Evolutionary conservation across 768 basidiomycete species (phyloP).

Genomic region (Pulveroboletus sp.): DNA sequence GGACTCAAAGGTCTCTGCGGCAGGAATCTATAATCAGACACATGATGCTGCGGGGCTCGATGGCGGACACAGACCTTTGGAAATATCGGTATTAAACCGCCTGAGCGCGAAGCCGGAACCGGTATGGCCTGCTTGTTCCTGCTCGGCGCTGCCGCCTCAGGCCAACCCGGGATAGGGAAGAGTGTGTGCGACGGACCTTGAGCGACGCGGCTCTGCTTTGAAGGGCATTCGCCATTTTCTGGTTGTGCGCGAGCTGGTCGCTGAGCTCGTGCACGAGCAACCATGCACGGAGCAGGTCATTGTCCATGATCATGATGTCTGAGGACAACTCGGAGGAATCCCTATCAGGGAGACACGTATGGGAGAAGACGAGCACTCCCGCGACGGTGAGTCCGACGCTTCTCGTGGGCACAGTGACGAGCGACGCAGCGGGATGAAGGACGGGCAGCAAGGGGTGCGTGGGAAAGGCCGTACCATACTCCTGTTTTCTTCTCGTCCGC

Average conservation of each 20-base stretch:
- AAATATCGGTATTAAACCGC: conserved; percentile 83
- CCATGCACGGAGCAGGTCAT: conserved; percentile 72
- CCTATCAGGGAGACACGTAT: conserved; percentile 7
- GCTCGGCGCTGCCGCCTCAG: conserved; percentile 11
- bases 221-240: conserved; percentile 64
- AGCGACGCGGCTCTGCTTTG: conserved; percentile 66
- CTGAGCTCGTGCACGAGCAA: conserved; percentile 77
- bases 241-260: conserved; percentile 79
- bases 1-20: conserved; percentile 82
- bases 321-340: not conserved
- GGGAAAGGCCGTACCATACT: too few relatives aligned
- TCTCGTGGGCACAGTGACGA: too few relatives aligned
- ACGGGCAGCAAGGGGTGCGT: conserved; percentile 7
- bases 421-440: not conserved
- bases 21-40: conserved; percentile 8
- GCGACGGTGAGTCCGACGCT: too few relatives aligned
- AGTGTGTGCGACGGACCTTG: conserved; percentile 51
- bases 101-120: conserved; percentile 75
- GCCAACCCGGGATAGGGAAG: conserved; percentile 5
- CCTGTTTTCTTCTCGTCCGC: too few relatives aligned
- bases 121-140: conserved; percentile 73
- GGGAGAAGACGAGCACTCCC: conserved; percentile 8
- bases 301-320: conserved; percentile 48
- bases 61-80: conserved; percentile 53
- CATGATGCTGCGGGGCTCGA: conserved; percentile 4